Conservation (phyloP, 73 alveolate genomes). For the Paramecium tetraurelia region DNA sequence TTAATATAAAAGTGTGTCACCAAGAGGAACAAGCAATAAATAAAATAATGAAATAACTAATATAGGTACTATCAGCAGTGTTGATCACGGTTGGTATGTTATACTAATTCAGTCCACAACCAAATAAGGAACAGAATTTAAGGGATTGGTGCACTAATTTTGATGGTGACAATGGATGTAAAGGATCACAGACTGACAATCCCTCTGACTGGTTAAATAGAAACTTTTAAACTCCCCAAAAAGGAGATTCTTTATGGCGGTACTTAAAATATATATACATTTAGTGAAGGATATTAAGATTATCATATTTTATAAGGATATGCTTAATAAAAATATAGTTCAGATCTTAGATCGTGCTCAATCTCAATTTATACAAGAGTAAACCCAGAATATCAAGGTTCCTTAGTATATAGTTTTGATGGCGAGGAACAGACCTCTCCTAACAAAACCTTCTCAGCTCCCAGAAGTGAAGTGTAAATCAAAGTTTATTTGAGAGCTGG, state of each 20-base stretch:
- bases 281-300: constrained; percentile 77
- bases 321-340: constrained; percentile 71
- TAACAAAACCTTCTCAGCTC: constrained; percentile 61
- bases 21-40: not conserved
- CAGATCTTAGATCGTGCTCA: constrained; percentile 72
- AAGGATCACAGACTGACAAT: constrained; percentile 78
- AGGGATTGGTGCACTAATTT: constrained; percentile 76
- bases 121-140: not conserved
- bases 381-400: constrained; percentile 68
- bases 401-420: constrained; percentile 65
- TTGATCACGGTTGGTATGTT: not conserved
- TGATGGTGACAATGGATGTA: constrained; percentile 87
- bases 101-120: not conserved
- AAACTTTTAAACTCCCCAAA: constrained; percentile 91
- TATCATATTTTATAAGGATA: constrained; percentile 86
- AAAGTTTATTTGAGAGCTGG: constrained; percentile 65
- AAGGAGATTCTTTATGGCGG: constrained; percentile 76
- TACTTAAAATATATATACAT: not conserved
- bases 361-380: constrained; percentile 80
- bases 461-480: constrained; percentile 60
- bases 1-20: not conserved
- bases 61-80: not conserved
- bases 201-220: constrained; percentile 85
- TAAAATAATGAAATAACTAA: not conserved
- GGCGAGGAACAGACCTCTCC: constrained; percentile 48